phyloP scores from a whole-genome alignment of 805 yeast species.

The Dipodascus albidus region DNA sequence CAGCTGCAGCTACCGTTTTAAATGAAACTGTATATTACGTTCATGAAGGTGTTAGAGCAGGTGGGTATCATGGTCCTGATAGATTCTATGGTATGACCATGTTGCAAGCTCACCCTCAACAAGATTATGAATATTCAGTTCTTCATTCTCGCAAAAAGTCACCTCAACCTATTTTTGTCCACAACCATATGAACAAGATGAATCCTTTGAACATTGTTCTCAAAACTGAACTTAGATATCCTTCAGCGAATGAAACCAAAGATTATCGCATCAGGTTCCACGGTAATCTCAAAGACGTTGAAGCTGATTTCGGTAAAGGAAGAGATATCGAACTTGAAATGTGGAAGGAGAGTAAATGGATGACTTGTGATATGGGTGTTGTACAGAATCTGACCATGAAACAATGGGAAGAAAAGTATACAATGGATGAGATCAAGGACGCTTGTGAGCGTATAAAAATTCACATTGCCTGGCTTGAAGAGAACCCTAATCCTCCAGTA shows the following conservation, averaged over 20 bases:
- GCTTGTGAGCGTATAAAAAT: neutral
- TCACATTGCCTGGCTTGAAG: constrained; percentile 4
- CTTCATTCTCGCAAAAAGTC: constrained; percentile 5
- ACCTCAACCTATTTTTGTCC: constrained; percentile 36
- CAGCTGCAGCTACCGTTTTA: constrained; percentile 59
- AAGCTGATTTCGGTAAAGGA: constrained; percentile 4
- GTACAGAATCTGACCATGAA: constrained; percentile 39
- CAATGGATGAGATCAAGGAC: constrained; percentile 14
- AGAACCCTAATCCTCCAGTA: constrained; percentile 1
- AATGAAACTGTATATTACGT: constrained; percentile 47
- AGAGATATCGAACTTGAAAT: constrained; percentile 14
- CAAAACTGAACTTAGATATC: constrained; percentile 31
- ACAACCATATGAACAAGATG: constrained; percentile 56
- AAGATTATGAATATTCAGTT: constrained; percentile 34
- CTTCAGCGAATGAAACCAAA: constrained; percentile 35
- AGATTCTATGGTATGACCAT: constrained; percentile 50
- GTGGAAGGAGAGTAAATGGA: constrained; percentile 16
- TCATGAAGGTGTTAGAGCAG: constrained; percentile 27
- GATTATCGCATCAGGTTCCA: constrained; percentile 33
- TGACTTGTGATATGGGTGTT: constrained; percentile 11
- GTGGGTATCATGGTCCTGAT: constrained; percentile 14
- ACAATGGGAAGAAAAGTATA: constrained; percentile 48
- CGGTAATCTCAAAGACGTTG: constrained; percentile 31
- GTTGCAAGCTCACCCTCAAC: constrained; percentile 64
- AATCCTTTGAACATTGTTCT: constrained; percentile 42